phyloP scores from a whole-genome alignment of 2,329 filamentous ascomycete genomes.

The Diaporthe citriasiana region DNA sequence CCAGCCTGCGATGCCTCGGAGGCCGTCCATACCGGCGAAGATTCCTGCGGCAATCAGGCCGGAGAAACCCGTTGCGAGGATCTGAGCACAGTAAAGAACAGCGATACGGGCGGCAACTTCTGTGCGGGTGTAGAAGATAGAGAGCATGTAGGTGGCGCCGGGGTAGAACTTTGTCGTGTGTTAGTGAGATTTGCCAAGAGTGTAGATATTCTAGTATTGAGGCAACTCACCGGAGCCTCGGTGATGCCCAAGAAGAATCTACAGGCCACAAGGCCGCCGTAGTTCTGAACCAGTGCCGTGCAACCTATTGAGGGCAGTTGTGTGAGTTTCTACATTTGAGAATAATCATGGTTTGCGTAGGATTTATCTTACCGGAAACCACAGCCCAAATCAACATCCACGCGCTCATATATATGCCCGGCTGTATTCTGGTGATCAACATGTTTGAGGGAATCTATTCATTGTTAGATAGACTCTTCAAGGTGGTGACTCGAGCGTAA shows the following conservation, averaged over 20 bases:
- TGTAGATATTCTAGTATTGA: conserved; percentile 40
- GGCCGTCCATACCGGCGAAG: conserved; percentile 66
- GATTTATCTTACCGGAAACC: conserved; percentile 7
- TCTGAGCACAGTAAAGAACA: conserved; percentile 70
- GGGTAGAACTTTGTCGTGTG: conserved; percentile 47
- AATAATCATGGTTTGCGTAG: no score
- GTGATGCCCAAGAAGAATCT: conserved; percentile 59
- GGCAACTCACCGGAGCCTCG: conserved; percentile 51
- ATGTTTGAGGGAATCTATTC: conserved; percentile 59
- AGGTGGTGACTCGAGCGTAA: fast-evolving
- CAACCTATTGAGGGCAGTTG: conserved; percentile 37
- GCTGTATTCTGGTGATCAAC: conserved; percentile 56
- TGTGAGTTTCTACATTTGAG: no score
- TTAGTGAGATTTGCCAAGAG: neutral
- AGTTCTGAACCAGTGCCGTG: conserved; percentile 58
- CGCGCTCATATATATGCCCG: conserved; percentile 48
- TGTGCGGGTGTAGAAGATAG: conserved; percentile 75
- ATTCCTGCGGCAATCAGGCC: conserved; percentile 76
- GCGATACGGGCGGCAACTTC: conserved; percentile 75
- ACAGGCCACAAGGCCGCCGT: conserved; percentile 57
- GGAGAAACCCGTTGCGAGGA: conserved; percentile 78
- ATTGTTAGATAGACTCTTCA: neutral
- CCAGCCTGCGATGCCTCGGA: conserved; percentile 55
- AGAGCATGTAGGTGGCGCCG: conserved; percentile 66
- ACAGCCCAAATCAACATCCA: conserved; percentile 59